phyloP scores from a whole-genome alignment of 208 protist species.

The Acanthamoeba divionensis region DNA sequence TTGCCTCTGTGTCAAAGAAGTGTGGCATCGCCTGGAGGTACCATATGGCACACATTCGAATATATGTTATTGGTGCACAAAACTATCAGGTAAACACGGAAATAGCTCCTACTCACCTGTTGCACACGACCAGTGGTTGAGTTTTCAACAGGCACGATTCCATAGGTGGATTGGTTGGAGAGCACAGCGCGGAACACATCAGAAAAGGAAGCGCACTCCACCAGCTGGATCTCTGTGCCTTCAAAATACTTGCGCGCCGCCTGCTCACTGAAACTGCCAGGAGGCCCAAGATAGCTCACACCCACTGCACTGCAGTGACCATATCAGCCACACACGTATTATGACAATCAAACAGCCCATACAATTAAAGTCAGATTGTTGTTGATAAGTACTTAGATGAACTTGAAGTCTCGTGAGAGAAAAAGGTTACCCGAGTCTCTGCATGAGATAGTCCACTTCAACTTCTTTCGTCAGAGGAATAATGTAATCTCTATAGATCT shows the following conservation, averaged over 20 bases:
- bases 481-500: conserved; percentile 69
- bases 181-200: conserved; percentile 55
- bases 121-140: conserved; percentile 38
- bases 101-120: neutral
- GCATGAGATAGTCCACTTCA: conserved; percentile 75
- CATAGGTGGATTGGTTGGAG: conserved; percentile 53
- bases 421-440: conserved; percentile 35
- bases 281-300: neutral
- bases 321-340: neutral
- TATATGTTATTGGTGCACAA: too few relatives aligned
- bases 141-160: conserved; percentile 54
- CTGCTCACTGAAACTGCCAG: conserved; percentile 24
- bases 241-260: conserved; percentile 54
- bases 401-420: neutral
- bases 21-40: neutral
- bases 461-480: conserved; percentile 82
- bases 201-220: conserved; percentile 27
- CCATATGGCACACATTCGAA: neutral
- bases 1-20: conserved; percentile 25
- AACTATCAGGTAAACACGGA: too few relatives aligned
- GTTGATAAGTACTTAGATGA: too few relatives aligned
- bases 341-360: neutral
- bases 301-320: neutral
- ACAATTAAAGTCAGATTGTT: neutral
- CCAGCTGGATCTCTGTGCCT: neutral